Base-by-base conservation (phyloP, 768 basidiomycete genomes). In the Macrocybe gigantea region DNA sequence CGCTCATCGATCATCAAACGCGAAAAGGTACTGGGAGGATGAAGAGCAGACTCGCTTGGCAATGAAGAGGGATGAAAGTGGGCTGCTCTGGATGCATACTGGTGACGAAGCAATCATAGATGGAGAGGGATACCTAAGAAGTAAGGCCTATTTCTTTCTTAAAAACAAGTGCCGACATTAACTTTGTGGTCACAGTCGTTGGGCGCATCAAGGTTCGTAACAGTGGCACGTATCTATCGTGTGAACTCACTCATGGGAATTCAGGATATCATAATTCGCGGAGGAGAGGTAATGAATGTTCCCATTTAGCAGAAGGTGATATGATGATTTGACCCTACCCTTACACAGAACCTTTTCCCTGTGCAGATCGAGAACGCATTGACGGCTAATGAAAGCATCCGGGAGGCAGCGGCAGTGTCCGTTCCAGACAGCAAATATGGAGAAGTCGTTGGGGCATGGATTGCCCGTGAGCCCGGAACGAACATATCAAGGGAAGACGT, bases 101-200 rank as follows among this genome's bases (percentile, higher is more conserved):
- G 89, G 89, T 1, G 89, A 93, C 58, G 79, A 89, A 56, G 88
- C 78, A 1, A 81, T 86, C 33, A 75, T 93, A 67, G 89, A 93
- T 54, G 78, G 83, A 45, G 83, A 92, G 45, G 89, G 89, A 1
- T 92, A 91, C 64, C 61, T 92, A 13, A 64, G 66, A 54, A 80
- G 89, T 88, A 55, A 50, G 82, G 68, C 10, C 32, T 12, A 34
- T 42, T 42, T 9, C 10, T 33, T 14, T 35, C 13, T n/a, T 13
- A 43, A 32, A 32, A n/a, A 32, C 31, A 41, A 41, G 41, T 13
- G 11, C 49, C 42, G 7, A 43, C 33, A 33, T 38, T 45, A 10
- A 7, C 38, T 45, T 33, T 42, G 14, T 37, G 5, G 22, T 22
- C 22, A 1, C 42, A 91, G 88, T 91, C 48, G 87, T 89, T 41